These are phyloP conservation scores for Thermomucor indicae-seudaticae DNA, from an alignment of 371 early-diverging fungal species.

Conservation along the genomic window DNA sequence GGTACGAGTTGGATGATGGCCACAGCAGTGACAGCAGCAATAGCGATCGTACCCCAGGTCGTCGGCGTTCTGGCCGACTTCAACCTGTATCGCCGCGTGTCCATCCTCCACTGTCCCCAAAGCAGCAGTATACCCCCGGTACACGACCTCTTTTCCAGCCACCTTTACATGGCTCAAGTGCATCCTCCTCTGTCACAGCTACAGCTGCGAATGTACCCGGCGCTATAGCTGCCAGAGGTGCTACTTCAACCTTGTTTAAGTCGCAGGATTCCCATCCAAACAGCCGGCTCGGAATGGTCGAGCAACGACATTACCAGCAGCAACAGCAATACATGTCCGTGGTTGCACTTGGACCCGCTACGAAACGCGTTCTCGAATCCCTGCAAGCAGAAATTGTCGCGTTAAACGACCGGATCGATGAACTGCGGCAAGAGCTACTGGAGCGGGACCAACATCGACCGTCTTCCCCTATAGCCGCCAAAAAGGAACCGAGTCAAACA, in stretches of 20 bases:
- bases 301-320: conserved; percentile 4
- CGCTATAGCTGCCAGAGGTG: too few relatives aligned
- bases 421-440: conserved; percentile 27
- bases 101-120: background rate
- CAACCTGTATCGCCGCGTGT: too few relatives aligned
- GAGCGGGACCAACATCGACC: conserved; percentile 14
- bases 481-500: conserved; percentile 12
- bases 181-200: conserved; percentile 38
- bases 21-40: background rate
- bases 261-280: too few relatives aligned
- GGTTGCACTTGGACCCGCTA: conserved; percentile 34
- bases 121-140: background rate
- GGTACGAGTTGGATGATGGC: background rate
- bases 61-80: too few relatives aligned
- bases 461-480: background rate
- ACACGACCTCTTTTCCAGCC: conserved; percentile 1
- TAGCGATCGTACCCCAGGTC: too few relatives aligned
- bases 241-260: too few relatives aligned
- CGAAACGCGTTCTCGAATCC: conserved; percentile 43
- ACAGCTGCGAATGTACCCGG: conserved; percentile 15
- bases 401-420: conserved; percentile 46
- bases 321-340: conserved; percentile 15
- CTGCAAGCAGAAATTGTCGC: conserved; percentile 44
- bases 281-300: too few relatives aligned
- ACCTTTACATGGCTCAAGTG: conserved; percentile 18